These are phyloP conservation scores for Epichloe elymi DNA, from an alignment of 2,329 filamentous ascomycete genomes.

Conservation along the genomic window DNA sequence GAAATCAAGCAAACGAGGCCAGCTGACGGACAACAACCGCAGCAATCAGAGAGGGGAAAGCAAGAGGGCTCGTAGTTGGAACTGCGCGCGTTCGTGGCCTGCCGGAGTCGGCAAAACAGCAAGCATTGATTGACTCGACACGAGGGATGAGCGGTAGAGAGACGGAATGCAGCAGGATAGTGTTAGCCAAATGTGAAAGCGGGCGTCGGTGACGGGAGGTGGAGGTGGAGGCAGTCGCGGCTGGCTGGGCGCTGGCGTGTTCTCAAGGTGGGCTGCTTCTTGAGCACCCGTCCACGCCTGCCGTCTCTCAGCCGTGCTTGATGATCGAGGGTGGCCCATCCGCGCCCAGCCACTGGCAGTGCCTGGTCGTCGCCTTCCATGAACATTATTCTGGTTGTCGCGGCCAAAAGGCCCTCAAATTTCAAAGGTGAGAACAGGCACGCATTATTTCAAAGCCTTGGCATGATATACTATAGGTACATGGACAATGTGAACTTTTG, in stretches of 20 bases:
- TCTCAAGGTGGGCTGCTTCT: no score
- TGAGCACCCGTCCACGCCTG: no score
- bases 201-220: background rate
- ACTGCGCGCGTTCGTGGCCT: background rate
- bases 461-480: no score
- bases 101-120: background rate
- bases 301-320: no score
- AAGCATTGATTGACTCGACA: background rate
- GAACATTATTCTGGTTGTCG: no score
- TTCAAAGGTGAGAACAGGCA: no score
- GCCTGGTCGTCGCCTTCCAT: no score
- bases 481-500: background rate
- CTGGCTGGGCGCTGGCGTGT: background rate
- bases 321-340: no score
- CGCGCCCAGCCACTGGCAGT: no score
- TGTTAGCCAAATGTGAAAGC: background rate
- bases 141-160: background rate
- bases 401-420: no score
- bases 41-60: background rate
- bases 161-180: background rate
- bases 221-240: background rate
- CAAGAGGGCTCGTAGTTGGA: background rate
- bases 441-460: no score
- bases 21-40: background rate
- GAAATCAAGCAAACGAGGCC: background rate